Evolutionary conservation across 108 stramenopile species (phyloP), one percentile per base, ranked within the genome.

Genomic region (Cyclotella baltica): DNA sequence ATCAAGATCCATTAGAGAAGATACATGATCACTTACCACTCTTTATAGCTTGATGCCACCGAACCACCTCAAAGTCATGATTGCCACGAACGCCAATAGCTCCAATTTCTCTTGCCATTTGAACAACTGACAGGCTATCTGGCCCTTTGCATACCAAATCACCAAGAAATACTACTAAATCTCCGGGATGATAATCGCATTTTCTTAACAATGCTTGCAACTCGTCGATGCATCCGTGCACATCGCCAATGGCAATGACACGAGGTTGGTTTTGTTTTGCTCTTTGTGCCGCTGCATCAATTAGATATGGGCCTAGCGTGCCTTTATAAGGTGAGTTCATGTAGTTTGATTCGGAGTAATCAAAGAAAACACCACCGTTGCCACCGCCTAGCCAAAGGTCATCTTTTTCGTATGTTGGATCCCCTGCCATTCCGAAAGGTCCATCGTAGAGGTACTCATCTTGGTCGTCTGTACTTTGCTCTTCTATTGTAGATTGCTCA

Each of bases 141-240:
- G 98, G 98, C 2, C 98, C 98, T 75, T 98, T 98, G 73, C 95
- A 92, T 3, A 96, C 94, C 52, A 98, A 68, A 70, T 98, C 98
- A 1, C 98, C 98, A 36, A 98, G 83, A 67, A 97, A 96, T 8
- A 97, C 72, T 16, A 98, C 85, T 25, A 89, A 35, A 77, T 98
- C 98, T 1, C 96, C 96, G 20, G 96, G 96, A 25, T 85, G 76
- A 71, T 95, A 96, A 78, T 96, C 90, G 64, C 92, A 96, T 63
- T 92, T 81, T 16, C 89, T 86, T 23, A 98, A 78, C 52, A 98
- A 81, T 47, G 87, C 93, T 67, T 92, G 88, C 37, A 98, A 80
- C 71, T 98, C 98, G 59, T 96, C 92, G 28, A 94, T 86, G 55
- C 98, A 98, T 2, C 98, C 98, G 75, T 98, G 98, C 28, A 98